Evolutionary conservation across 2,329 filamentous ascomycete species (phyloP).

Genomic region (Diplodia corticola): DNA sequence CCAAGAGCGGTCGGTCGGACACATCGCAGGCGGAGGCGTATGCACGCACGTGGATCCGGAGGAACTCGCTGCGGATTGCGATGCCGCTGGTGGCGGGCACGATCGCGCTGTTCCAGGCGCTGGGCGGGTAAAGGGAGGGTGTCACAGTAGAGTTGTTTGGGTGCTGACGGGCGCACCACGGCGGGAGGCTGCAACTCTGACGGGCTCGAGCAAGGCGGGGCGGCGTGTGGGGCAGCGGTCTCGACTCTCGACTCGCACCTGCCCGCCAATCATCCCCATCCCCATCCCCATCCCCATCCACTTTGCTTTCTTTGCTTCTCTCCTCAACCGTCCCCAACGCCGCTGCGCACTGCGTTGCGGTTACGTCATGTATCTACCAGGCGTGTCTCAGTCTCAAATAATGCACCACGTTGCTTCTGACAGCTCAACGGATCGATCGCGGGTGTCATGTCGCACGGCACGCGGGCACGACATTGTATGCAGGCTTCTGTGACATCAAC

Average conservation of each 20-base stretch:
- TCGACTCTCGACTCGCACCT: too few species aligned
- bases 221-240: neutral
- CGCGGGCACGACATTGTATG: neutral
- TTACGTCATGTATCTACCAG: neutral
- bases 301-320: neutral
- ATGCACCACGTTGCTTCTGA: neutral
- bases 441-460: neutral
- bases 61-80: slow-evolving; percentile 40
- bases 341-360: neutral
- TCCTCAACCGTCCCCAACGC: neutral
- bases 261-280: neutral
- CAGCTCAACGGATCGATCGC: neutral
- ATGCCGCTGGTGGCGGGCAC: slow-evolving; percentile 37
- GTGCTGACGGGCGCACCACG: neutral
- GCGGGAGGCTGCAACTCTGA: neutral
- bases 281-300: neutral
- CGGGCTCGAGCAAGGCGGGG: too few species aligned
- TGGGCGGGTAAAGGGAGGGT: neutral
- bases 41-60: slow-evolving; percentile 39
- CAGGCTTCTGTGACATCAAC: neutral
- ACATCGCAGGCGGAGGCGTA: slow-evolving; percentile 35
- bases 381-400: neutral
- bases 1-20: slow-evolving; percentile 35
- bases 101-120: slow-evolving; percentile 35
- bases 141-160: neutral